A percentile compares a stretch with the other conserved stretches of the same genome.
Conservation (phyloP, 345 rosid genomes). For the Trapa incisa region DNA sequence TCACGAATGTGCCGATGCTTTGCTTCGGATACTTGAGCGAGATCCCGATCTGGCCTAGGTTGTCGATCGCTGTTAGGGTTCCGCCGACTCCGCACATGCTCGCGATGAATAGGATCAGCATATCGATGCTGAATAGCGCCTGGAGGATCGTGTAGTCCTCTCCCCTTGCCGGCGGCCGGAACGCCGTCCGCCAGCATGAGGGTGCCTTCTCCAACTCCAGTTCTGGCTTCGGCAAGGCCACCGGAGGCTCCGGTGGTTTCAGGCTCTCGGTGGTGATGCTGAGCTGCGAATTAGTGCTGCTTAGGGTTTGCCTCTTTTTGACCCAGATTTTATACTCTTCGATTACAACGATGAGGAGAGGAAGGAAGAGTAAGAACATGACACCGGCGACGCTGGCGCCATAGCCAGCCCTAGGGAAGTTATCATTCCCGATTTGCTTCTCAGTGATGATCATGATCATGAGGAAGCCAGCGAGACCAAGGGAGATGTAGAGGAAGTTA, state of each 20-base stretch:
- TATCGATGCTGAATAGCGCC: constrained; percentile 45
- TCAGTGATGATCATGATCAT: constrained; percentile 38
- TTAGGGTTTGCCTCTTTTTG: constrained; percentile 19
- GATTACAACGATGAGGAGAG: constrained; percentile 26
- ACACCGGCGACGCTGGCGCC: constrained; percentile 35
- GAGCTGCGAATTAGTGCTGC: constrained; percentile 17
- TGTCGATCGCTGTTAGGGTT: constrained; percentile 49
- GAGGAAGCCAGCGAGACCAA: constrained; percentile 48
- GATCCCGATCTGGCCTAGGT: constrained; percentile 49
- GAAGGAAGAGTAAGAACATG: constrained; percentile 38
- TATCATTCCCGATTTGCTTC: constrained; percentile 4
- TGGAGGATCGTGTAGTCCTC: constrained; percentile 52
- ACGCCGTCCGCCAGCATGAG: constrained; percentile 41
- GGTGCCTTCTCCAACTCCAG: constrained; percentile 9
- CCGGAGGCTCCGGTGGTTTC: neutral
- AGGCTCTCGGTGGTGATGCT: constrained; percentile 19
- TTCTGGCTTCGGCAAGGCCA: neutral
- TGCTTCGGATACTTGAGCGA: constrained; percentile 38
- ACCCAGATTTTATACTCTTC: constrained; percentile 42
- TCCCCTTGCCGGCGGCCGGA: constrained; percentile 41
- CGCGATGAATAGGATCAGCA: constrained; percentile 40
- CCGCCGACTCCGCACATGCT: constrained; percentile 54
- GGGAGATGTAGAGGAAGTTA: constrained; percentile 37
- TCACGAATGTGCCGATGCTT: constrained; percentile 39
- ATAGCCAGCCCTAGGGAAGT: constrained; percentile 29